These are phyloP conservation scores for Cinnamomum chago DNA, from an alignment of 164 flowering plant species.

Conservation along the genomic window DNA sequence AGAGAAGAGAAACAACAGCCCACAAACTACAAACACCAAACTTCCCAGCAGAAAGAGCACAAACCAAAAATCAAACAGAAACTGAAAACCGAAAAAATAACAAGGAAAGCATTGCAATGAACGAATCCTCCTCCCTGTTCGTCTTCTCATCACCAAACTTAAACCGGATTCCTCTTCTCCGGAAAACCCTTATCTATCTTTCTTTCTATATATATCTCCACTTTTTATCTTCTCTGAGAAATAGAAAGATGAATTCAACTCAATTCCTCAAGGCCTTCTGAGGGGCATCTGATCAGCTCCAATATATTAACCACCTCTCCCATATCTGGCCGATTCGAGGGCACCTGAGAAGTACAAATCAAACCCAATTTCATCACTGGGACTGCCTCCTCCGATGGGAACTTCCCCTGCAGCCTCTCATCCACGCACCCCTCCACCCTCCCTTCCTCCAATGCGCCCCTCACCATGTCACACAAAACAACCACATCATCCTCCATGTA, in stretches of 20 bases:
- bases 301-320: constrained; percentile 84
- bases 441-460: constrained; percentile 81
- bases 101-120: constrained; percentile 16
- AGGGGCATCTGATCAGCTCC: constrained; percentile 79
- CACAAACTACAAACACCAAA: not conserved
- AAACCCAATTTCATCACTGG: constrained; percentile 83
- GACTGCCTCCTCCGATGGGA: constrained; percentile 75
- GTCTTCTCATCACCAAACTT: constrained; percentile 18
- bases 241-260: constrained; percentile 18
- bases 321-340: constrained; percentile 93
- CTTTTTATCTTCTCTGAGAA: constrained; percentile 1
- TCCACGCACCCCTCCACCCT: constrained; percentile 79
- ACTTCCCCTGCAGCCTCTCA: constrained; percentile 51
- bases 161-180: constrained; percentile 73
- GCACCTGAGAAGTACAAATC: constrained; percentile 94
- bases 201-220: not conserved
- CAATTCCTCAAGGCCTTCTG: constrained; percentile 64
- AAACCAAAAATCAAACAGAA: constrained; percentile 2
- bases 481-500: constrained; percentile 97
- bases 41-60: not conserved
- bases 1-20: constrained; percentile 4
- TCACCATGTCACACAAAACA: constrained; percentile 80
- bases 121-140: constrained; percentile 3
- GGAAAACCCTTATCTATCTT: constrained; percentile 26
- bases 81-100: constrained; percentile 18